Base-by-base conservation (phyloP, 164 flowering plant species). In the Cinnamomum chago region DNA sequence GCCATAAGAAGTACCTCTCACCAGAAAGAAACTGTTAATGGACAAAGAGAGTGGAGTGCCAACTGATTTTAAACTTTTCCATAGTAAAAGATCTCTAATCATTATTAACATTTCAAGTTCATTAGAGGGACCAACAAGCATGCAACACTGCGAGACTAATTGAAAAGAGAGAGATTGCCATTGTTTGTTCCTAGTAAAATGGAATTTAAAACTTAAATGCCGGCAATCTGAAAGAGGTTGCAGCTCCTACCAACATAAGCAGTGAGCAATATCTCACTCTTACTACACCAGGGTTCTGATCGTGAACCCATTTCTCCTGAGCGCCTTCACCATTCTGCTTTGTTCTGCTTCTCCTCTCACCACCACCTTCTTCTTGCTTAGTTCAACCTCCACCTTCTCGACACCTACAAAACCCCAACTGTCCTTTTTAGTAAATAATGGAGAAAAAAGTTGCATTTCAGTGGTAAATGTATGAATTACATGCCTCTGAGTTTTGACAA, bases 271-370 rank as follows among this genome's bases (percentile, higher is more conserved):
- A 72, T 72, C 25, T 72, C 74, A 28, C 27, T 60, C 74, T 72
- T 62, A 62, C 27, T 71, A 60, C 73, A 52, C 73, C 73, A 58
- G 3, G 73, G 66, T 58, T 58, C 73, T 24, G 73, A 58, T 71
- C 65, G n/a, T 71, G 65, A 60, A 72, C 66, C 74, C 74, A 33
- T 18, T 55, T 55, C 55, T 72, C 50, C 67, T 40, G 20, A 72
- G 67, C 0, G 58, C 67, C 74, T 60, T 62, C 2, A 33, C 27
- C 20, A 35, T n/a, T 14, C 28, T 62, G n/a, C 25, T 62, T 50
- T 72, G 67, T 20, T 60, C 74, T 62, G 74, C 51, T 22, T 62
- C 67, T 72, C 74, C 74, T 72, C 67, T 27, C 50, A 35, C 58
- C n/a, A 72, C 18, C 17, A 72, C 74, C 74, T 60, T 62, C 66